A percentile compares a stretch with the other conserved stretches of the same genome.
These are phyloP conservation scores for Luzula sylvatica DNA, from an alignment of 176 grass and related monocot species.

Conservation along the genomic window DNA sequence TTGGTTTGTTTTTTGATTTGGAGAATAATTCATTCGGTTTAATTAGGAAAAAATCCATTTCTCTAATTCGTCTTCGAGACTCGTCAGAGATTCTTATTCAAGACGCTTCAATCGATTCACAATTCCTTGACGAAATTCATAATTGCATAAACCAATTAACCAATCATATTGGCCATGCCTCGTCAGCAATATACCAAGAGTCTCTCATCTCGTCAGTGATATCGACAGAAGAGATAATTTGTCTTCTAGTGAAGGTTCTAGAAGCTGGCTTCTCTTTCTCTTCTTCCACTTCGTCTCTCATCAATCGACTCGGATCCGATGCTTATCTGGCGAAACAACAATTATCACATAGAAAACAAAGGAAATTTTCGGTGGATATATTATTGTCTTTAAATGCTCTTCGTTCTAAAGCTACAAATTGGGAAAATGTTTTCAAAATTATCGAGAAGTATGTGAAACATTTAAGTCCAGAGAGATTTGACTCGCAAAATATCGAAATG, in stretches of 20 bases:
- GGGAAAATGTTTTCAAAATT: constrained; percentile 55
- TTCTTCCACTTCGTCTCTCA: constrained; percentile 40
- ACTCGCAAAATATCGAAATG: constrained; percentile 25
- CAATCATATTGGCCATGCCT: constrained; percentile 60
- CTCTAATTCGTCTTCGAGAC: constrained; percentile 79
- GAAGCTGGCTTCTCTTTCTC: constrained; percentile 53
- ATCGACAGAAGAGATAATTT: constrained; percentile 66
- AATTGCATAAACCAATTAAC: constrained; percentile 86
- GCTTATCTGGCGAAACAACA: constrained; percentile 63
- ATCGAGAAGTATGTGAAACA: constrained; percentile 65
- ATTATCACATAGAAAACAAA: constrained; percentile 60
- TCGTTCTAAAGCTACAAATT: constrained; percentile 50
- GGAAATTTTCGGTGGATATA: constrained; percentile 95
- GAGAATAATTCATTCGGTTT: constrained; percentile 60
- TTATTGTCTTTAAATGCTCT: constrained; percentile 64
- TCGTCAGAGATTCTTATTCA: constrained; percentile 63
- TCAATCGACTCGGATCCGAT: constrained; percentile 59
- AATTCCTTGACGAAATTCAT: constrained; percentile 62
- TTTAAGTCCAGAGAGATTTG: constrained; percentile 35
- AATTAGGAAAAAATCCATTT: constrained; percentile 79
- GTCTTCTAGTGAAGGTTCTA: constrained; percentile 69
- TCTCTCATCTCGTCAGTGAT: constrained; percentile 55
- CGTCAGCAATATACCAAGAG: constrained; percentile 74
- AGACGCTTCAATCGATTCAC: constrained; percentile 32
- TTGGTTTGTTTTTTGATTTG: constrained; percentile 75